Base-by-base conservation (phyloP, 306 rosid genomes). In the Lotus japonicus region DNA sequence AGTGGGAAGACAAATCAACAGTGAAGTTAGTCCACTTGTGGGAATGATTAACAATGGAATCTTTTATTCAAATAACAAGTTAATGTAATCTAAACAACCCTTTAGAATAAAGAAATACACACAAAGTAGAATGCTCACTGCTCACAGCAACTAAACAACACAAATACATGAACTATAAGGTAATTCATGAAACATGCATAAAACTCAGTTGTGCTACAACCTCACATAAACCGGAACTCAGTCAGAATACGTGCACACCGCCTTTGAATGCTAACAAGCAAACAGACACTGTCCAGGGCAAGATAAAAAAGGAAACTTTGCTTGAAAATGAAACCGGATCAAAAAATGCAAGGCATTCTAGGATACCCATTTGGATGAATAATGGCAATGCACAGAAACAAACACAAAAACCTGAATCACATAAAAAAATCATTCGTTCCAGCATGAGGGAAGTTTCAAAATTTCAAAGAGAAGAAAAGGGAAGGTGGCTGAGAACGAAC, bases 291-390 rank as follows among this genome's bases (percentile, higher is more conserved):
- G 3, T 12, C 1, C 43, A 76, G 71, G 61, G 51, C 5, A 53
- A 12, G 10, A 53, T 76, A 2, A 76, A 69, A 75, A 63, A 52
- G 10, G 6, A 70, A 69, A 14, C 19, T 53, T 54, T 54, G 26
- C 10, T 42, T 5, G 18, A 5, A 64, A 53, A 63, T 6, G 45
- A 10, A 75, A 43, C 17, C 39, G 28, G 70, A 61, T 61, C 58
- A 9, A 12, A 43, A 68, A 76, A 59, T 26, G 9, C 50, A 44
- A 58, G 42, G 63, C 64, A 59, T 48, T 14, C 16, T 5, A 26
- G 0, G 9, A 70, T 45, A 28, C 46, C 58, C 66, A 17, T 66
- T 57, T 11, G 7, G 4, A 21, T n/a, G n/a, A 52, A 52, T 9
- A 16, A 39, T 6, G 16, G 39, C 1, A 43, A 54, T 21, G 3